Percentiles rank a stretch among this genome's conserved stretches.
phyloP scores from a whole-genome alignment of 768 basidiomycete genomes.

The Macrolepiota dolichaula region DNA sequence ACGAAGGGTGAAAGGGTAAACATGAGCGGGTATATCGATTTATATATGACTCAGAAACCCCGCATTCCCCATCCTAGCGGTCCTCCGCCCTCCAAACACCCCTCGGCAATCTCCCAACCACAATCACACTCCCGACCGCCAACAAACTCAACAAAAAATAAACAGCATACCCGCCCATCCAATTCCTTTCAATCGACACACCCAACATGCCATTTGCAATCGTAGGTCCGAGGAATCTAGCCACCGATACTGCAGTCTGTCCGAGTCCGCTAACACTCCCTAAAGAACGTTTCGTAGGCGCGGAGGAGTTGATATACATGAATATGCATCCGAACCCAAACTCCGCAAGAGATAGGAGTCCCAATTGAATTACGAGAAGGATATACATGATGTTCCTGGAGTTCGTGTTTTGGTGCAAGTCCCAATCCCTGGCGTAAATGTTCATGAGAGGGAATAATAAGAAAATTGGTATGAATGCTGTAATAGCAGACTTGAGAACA shows the following conservation, averaged over 20 bases:
- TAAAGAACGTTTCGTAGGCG: slow-evolving; percentile 49
- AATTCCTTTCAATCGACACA: slow-evolving; percentile 42
- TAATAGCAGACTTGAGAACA: slow-evolving; percentile 35
- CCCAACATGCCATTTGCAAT: slow-evolving; percentile 53
- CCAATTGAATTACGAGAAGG: no score
- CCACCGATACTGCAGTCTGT: slow-evolving; percentile 45
- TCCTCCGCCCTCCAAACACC: background rate
- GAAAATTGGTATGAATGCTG: slow-evolving; percentile 33
- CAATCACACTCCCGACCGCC: slow-evolving; percentile 30
- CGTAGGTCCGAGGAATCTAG: slow-evolving; percentile 51
- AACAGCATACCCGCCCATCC: slow-evolving; percentile 48
- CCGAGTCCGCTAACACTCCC: slow-evolving; percentile 60
- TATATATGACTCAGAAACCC: no score
- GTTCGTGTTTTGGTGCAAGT: slow-evolving; percentile 15
- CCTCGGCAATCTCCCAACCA: slow-evolving; percentile 21
- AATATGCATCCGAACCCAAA: no score
- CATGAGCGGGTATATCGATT: no score
- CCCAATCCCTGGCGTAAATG: slow-evolving; percentile 29
- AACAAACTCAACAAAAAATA: slow-evolving; percentile 39
- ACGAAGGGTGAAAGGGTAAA: no score
- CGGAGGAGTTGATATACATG: slow-evolving; percentile 49
- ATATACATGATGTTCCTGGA: no score
- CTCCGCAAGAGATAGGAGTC: no score
- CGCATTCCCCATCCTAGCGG: no score
- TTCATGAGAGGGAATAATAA: slow-evolving; percentile 44